Conservation (phyloP, 225 moss, liverwort and hornwort genomes). For the Sphagnum contortum region DNA sequence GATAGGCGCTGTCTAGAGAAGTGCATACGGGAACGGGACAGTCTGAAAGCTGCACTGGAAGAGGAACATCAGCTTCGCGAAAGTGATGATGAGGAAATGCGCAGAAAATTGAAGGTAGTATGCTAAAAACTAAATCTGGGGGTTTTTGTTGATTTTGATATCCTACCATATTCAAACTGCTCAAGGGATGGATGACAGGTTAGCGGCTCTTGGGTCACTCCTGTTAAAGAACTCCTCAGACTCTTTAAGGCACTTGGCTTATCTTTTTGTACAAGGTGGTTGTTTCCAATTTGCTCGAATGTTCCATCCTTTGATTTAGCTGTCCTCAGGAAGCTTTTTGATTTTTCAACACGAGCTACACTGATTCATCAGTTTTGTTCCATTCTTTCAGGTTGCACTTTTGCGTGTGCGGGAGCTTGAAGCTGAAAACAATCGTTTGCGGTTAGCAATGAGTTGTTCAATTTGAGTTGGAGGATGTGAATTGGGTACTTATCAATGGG, state of each 20-base stretch:
- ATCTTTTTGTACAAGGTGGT: not conserved
- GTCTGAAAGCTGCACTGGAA: slow-evolving; percentile 35
- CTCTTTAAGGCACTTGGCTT: not conserved
- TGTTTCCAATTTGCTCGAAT: not conserved
- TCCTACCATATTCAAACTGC: too few relatives aligned
- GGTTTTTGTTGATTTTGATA: not conserved
- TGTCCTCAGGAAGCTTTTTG: not conserved
- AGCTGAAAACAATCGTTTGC: slow-evolving; percentile 39
- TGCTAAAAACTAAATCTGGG: not conserved
- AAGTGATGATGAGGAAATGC: slow-evolving; percentile 45
- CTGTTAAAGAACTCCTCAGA: not conserved
- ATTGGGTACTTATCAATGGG: too few relatives aligned
- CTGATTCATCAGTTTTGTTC: too few relatives aligned
- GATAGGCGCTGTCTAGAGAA: slow-evolving; percentile 36
- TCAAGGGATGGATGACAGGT: not conserved
- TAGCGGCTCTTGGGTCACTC: not conserved
- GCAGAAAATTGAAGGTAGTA: slow-evolving; percentile 32
- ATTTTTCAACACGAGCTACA: too few relatives aligned
- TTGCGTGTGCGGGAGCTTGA: slow-evolving; percentile 37
- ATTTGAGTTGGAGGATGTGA: too few relatives aligned
- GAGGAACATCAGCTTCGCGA: slow-evolving; percentile 42
- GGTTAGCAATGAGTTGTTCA: slow-evolving; percentile 20
- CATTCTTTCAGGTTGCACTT: slow-evolving; percentile 27
- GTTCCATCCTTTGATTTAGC: not conserved
- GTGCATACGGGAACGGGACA: slow-evolving; percentile 32